Evolutionary conservation across 2,329 filamentous ascomycete genomes (phyloP).

Genomic region (Apiospora rasikravindrae): DNA sequence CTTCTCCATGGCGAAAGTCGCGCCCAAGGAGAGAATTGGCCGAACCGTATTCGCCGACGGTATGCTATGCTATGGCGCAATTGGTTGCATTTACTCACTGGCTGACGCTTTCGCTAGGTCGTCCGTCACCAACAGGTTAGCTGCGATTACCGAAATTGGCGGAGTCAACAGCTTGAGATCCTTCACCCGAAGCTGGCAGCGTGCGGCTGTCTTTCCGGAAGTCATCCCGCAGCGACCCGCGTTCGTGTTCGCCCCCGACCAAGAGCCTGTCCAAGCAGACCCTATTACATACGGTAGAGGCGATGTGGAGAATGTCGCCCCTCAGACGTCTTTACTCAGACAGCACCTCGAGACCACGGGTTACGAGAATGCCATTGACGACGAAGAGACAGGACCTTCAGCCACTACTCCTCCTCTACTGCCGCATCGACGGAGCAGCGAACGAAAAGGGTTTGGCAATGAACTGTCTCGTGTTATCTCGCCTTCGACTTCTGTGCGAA

Average conservation of each 20-base stretch:
- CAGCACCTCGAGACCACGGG: conserved; percentile 55
- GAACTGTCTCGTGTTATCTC: conserved; percentile 44
- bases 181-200: conserved; percentile 90
- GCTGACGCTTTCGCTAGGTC: conserved; percentile 47
- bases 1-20: conserved; percentile 48
- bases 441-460: conserved; percentile 53
- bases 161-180: conserved; percentile 94
- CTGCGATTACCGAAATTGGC: conserved; percentile 72
- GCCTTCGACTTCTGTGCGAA: conserved; percentile 38
- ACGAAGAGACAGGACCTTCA: conserved; percentile 34
- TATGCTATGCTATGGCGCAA: not conserved
- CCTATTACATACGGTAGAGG: conserved; percentile 48
- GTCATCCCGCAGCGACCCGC: conserved; percentile 81
- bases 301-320: conserved; percentile 43
- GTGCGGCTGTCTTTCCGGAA: conserved; percentile 86
- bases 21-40: conserved; percentile 41
- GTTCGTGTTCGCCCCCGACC: conserved; percentile 69
- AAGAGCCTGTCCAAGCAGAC: conserved; percentile 48
- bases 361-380: conserved; percentile 33
- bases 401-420: conserved; percentile 25
- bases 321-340: conserved; percentile 53
- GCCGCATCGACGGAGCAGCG: conserved; percentile 33
- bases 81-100: conserved; percentile 24
- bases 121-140: conserved; percentile 63
- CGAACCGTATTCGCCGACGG: conserved; percentile 12